Evolutionary conservation across 192 early-diverging fungal species (phyloP), one percentile per base, ranked within the genome.

Genomic region (Coemansia sp.): DNA sequence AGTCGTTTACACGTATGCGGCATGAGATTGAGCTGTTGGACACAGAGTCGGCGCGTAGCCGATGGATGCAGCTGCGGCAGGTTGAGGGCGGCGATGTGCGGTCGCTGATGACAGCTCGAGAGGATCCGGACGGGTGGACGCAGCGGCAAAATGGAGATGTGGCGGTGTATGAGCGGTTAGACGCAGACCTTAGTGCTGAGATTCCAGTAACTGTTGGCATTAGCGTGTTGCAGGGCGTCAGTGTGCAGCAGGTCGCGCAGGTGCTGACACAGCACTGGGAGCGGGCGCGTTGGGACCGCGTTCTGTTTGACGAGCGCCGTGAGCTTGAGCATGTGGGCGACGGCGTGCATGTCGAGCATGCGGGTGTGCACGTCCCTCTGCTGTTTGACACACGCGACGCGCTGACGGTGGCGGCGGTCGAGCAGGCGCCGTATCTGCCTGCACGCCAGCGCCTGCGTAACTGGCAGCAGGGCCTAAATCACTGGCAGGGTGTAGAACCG

Each of bases 311-410:
- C 11, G 54, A 49, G 20, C 64, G 64, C 2, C 68, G 77, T 15
- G 54, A 49, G 62, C 54, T 80, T 24, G 72, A 74, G 38, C 52
- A 54, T 54, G 47, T 46, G 26, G 31, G 24, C 8, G 44, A 47
- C 34, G 61, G 68, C 2, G 69, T 64, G 18, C 42, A 58, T 20
- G 60, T 80, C 12, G 58, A 46, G 23, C 54, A 80, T 18, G 48
- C 68, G 34, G 10, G 34, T 4, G 28, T 80, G n/a, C 65, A 58
- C 9, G 56, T 44, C 20, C 77, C 77, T 6, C 46, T 64, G 66
- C 60, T 80, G 25, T 70, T 65, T 55, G 68, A 47, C 21, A 21
- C 20, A 23, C 70, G 77, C 26, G 77, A 80, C 31, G 68, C 68
- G 24, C 68, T 80, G 60, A 71, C 67, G 0, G 77, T 80, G 21